Base-by-base conservation (phyloP, 148 eudicot genomes). In the Nepenthes gracilis region DNA sequence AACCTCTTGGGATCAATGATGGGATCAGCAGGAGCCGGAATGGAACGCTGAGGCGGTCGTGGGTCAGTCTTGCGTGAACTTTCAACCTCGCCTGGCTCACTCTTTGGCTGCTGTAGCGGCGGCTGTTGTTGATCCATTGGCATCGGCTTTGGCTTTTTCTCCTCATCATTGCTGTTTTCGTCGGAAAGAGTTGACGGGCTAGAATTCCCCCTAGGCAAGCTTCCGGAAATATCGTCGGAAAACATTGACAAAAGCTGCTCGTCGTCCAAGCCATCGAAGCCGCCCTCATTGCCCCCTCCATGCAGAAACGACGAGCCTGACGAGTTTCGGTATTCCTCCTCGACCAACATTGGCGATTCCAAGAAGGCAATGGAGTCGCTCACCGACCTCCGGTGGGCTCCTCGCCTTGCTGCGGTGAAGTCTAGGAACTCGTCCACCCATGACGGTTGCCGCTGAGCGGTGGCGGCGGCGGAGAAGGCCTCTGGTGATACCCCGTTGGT, bases 351-450 rank as follows among this genome's bases (percentile, higher is more conserved):
- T 2, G 91, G 84, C 12, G 76, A 58, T 33, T 86, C 93, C 9
- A 86, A 78, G 72, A 84, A 88, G 37, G 96, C 77, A 36, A 88
- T 72, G 5, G 98, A 83, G 71, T 88, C 98, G 61, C 90, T 92
- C 13, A 74, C 73, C 2, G 96, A 84, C 13, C 98, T 74, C 8
- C 96, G 80, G 76, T 84, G 94, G 35, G 76, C 53, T 1, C 66
- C 83, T 3, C 98, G 77, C 40, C 86, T 60, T 0, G 71, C 23
- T 1, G 94, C 71, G 6, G 96, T 74, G 79, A 88, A 92, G 69
- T 92, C 98, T 67, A 92, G 90, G 70, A 92, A 92, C 11, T 92
- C 98, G 59, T 88, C 96, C 14, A 82, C 80, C 98, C 98, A 92
- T 1, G 70, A 75, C 1, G 78, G 60, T 0, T 64, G 63, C 74